phyloP scores from a whole-genome alignment of 1,284 basidiomycete species.

The Ceratobasidium sp. region DNA sequence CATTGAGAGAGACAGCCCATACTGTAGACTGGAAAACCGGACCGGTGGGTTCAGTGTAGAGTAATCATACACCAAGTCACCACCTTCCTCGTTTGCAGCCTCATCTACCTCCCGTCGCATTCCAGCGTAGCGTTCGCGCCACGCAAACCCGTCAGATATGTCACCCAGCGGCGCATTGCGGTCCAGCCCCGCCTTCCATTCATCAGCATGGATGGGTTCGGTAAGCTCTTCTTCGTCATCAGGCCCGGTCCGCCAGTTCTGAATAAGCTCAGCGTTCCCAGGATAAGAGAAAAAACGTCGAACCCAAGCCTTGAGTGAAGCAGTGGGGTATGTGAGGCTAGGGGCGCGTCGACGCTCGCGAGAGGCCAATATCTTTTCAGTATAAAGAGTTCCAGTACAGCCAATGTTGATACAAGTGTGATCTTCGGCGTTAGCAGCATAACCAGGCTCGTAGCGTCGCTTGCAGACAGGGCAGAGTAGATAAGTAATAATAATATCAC shows the following conservation, averaged over 20 bases:
- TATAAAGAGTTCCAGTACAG: neutral
- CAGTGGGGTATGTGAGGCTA: neutral
- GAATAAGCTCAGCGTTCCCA: conserved; percentile 9
- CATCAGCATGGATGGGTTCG: neutral
- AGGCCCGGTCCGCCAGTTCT: neutral
- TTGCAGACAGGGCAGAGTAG: conserved; percentile 11
- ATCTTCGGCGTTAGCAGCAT: neutral
- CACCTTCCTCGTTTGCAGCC: neutral
- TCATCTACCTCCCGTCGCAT: neutral
- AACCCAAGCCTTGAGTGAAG: conserved; percentile 10
- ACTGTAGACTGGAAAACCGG: conserved; percentile 12
- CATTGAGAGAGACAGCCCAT: conserved; percentile 2
- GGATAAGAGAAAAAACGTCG: neutral
- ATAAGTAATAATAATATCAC: neutral
- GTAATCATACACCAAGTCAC: too few species aligned
- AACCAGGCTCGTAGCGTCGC: neutral
- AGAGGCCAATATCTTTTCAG: neutral
- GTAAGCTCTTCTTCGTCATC: neutral
- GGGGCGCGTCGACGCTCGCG: neutral
- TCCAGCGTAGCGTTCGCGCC: neutral
- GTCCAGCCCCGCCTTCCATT: neutral
- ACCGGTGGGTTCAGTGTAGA: neutral
- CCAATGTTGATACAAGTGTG: neutral
- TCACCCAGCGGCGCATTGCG: neutral
- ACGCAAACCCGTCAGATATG: conserved; percentile 2